phyloP scores from a whole-genome alignment of 768 basidiomycete genomes.

The Pleurotus eryngii region DNA sequence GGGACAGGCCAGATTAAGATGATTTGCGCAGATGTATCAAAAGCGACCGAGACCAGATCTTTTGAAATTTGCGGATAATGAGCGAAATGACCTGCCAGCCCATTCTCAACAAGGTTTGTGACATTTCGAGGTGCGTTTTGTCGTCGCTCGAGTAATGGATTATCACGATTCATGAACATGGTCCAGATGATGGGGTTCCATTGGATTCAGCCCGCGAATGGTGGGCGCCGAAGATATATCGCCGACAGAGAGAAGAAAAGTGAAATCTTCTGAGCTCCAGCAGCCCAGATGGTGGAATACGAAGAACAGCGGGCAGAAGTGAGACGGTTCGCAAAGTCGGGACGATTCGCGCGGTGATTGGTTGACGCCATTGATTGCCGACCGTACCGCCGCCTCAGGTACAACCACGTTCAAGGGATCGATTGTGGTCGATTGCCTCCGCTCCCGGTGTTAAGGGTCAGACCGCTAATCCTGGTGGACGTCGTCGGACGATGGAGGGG shows the following conservation, averaged over 20 bases:
- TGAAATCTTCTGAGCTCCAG: too few species aligned
- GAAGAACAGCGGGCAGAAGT: not conserved
- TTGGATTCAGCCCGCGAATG: not conserved
- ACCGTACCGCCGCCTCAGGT: conserved; percentile 4
- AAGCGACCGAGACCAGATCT: too few species aligned
- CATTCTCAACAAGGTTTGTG: not conserved
- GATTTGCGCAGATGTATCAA: too few species aligned
- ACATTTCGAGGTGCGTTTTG: not conserved
- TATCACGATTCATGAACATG: too few species aligned
- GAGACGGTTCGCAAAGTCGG: not conserved
- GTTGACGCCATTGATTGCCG: conserved; percentile 1
- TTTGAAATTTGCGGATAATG: too few species aligned
- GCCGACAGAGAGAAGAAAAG: not conserved
- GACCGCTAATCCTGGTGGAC: not conserved
- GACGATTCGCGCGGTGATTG: conserved; percentile 1
- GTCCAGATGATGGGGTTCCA: not conserved
- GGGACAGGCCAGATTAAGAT: too few species aligned
- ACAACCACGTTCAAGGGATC: not conserved
- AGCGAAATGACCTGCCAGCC: too few species aligned
- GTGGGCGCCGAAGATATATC: not conserved
- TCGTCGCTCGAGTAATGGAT: too few species aligned
- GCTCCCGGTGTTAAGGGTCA: not conserved
- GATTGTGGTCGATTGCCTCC: not conserved
- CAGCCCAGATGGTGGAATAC: not conserved
- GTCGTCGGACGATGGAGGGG: not conserved